Percentiles rank a stretch among this genome's conserved stretches.
These are phyloP conservation scores for Colletotrichum sp. DNA, from an alignment of 2,329 filamentous ascomycete genomes.

Conservation along the genomic window DNA sequence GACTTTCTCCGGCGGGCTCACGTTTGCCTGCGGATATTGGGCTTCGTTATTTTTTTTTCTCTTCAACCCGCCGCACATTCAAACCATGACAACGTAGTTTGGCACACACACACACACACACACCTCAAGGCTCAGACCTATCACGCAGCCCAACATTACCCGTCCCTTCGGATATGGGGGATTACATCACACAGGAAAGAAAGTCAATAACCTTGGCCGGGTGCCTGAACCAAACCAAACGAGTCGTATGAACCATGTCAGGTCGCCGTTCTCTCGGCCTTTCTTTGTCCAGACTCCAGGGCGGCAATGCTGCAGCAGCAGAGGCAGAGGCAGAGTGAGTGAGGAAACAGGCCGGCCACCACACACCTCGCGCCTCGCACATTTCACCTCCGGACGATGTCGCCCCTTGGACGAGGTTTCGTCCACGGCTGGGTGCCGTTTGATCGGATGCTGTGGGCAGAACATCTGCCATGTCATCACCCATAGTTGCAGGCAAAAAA, in stretches of 20 bases:
- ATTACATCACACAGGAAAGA: background rate
- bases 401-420: background rate
- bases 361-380: background rate
- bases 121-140: background rate
- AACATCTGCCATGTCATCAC: conserved; percentile 1
- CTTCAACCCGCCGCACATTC: background rate
- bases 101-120: background rate
- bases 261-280: background rate
- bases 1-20: background rate
- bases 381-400: background rate
- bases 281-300: background rate
- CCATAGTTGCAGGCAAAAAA: background rate
- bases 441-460: conserved; percentile 1
- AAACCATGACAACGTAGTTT: background rate
- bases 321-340: background rate
- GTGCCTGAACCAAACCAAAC: background rate
- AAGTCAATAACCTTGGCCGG: background rate
- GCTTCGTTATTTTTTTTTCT: background rate
- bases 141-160: background rate
- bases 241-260: background rate
- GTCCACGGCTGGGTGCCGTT: background rate
- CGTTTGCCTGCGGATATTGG: background rate
- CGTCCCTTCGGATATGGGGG: background rate
- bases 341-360: background rate
- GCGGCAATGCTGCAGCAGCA: background rate